These are phyloP conservation scores for Sporisorium reilianum DNA, from an alignment of 1,284 basidiomycete genomes.

Conservation along the genomic window DNA sequence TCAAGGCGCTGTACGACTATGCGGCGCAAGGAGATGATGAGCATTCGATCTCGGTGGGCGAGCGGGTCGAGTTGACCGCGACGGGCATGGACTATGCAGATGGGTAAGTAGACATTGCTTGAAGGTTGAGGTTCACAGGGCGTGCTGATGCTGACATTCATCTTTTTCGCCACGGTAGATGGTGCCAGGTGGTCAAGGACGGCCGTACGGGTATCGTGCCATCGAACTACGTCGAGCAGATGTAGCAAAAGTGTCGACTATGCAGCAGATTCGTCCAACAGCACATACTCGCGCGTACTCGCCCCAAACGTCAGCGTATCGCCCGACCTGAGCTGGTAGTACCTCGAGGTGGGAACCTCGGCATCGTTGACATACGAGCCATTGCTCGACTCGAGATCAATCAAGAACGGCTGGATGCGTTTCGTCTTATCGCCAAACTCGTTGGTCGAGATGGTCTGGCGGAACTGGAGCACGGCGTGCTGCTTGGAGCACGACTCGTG, in stretches of 20 bases:
- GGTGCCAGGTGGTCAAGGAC: conserved; percentile 49
- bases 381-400: conserved; percentile 97
- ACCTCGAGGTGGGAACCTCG: conserved; percentile 84
- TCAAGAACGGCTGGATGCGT: conserved; percentile 73
- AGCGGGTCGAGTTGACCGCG: conserved; percentile 38
- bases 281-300: conserved; percentile 62
- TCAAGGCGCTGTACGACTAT: conserved; percentile 54
- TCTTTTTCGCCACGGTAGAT: conserved; percentile 7
- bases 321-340: conserved; percentile 86
- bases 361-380: conserved; percentile 90
- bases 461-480: conserved; percentile 95
- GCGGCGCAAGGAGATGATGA: conserved; percentile 51
- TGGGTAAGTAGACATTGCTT: conserved; percentile 28
- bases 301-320: conserved; percentile 73
- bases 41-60: conserved; percentile 34
- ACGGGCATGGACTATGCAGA: conserved; percentile 48
- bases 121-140: background rate
- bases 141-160: background rate
- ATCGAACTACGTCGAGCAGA: too few species aligned
- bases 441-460: conserved; percentile 85
- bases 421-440: conserved; percentile 84
- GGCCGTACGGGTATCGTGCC: conserved; percentile 49
- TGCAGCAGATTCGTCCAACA: conserved; percentile 56
- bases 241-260: too few species aligned
- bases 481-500: conserved; percentile 99